Conservation (phyloP, 1,284 basidiomycete genomes). For the Meripilus lineatus region DNA sequence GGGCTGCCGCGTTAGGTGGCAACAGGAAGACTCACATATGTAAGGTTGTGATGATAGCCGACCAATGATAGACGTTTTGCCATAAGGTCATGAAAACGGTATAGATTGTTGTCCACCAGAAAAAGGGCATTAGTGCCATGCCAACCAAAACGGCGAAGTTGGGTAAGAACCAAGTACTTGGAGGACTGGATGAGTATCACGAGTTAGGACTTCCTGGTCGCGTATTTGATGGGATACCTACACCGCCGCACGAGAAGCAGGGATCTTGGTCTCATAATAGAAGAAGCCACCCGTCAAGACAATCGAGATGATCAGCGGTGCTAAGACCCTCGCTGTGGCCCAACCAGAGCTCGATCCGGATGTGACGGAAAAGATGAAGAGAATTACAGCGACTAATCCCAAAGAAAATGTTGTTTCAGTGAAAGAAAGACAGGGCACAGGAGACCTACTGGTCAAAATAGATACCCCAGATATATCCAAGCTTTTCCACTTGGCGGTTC, state of each 20-base stretch:
- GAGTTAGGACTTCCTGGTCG: background rate
- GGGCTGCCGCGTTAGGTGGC: no score
- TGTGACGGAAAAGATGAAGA: conserved; percentile 39
- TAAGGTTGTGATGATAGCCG: conserved; percentile 24
- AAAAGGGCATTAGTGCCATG: conserved; percentile 31
- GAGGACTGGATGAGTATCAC: conserved; percentile 29
- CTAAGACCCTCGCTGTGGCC: conserved; percentile 28
- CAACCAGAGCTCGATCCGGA: conserved; percentile 34
- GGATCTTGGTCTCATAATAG: conserved; percentile 33
- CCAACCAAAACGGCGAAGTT: conserved; percentile 35
- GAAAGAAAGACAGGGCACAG: background rate
- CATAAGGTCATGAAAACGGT: conserved; percentile 28
- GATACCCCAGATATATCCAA: conserved; percentile 15
- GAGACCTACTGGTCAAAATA: conserved; percentile 12
- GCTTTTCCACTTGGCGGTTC: conserved; percentile 9
- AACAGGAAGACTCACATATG: conserved; percentile 21
- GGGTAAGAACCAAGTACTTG: conserved; percentile 32
- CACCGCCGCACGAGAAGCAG: conserved; percentile 30
- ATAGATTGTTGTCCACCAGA: conserved; percentile 33
- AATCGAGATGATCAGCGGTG: conserved; percentile 32
- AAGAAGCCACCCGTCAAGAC: conserved; percentile 32
- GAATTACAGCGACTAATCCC: conserved; percentile 26
- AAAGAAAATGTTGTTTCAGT: conserved; percentile 5
- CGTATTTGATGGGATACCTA: conserved; percentile 15
- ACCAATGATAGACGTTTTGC: conserved; percentile 33